Evolutionary conservation across 768 basidiomycete species (phyloP).

Genomic region (Lactifluus pinguis): DNA sequence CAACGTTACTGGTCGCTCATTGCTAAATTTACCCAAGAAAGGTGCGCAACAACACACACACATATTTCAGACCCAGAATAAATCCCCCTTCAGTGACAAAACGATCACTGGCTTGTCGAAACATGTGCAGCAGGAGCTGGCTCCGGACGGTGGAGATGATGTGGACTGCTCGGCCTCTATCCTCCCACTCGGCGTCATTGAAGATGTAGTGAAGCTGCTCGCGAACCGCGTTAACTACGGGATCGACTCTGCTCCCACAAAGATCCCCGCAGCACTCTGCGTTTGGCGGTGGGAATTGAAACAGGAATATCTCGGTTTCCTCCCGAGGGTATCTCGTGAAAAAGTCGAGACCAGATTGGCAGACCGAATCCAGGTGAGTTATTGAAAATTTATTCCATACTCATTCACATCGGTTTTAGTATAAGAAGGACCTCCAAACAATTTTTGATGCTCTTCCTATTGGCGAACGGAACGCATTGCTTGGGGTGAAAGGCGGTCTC

Average conservation of each 20-base stretch:
- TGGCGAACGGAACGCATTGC: conserved; percentile 44
- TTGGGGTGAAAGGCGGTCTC: conserved; percentile 38
- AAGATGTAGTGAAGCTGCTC: conserved; percentile 52
- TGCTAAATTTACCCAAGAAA: conserved; percentile 79
- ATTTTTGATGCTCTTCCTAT: conserved; percentile 52
- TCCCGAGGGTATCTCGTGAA: conserved; percentile 57
- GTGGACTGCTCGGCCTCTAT: conserved; percentile 30
- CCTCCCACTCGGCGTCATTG: conserved; percentile 42
- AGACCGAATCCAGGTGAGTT: conserved; percentile 57
- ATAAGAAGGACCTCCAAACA: conserved; percentile 43
- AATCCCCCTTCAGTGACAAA: conserved; percentile 54
- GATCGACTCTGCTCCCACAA: conserved; percentile 45
- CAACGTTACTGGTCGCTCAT: conserved; percentile 65
- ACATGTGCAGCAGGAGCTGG: conserved; percentile 57
- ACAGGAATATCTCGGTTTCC: conserved; percentile 45
- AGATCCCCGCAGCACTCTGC: conserved; percentile 52
- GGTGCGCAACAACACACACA: conserved; percentile 36
- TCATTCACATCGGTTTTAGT: conserved; percentile 32
- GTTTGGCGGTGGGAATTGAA: conserved; percentile 87
- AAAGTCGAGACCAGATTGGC: conserved; percentile 50
- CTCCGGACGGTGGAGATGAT: conserved; percentile 56
- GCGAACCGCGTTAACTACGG: conserved; percentile 77
- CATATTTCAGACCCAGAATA: not conserved
- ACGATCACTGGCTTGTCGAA: conserved; percentile 52
- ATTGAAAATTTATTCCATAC: not conserved